phyloP scores from a whole-genome alignment of 495 filamentous ascomycete genomes.

The Aspergillus egyptiacus region DNA sequence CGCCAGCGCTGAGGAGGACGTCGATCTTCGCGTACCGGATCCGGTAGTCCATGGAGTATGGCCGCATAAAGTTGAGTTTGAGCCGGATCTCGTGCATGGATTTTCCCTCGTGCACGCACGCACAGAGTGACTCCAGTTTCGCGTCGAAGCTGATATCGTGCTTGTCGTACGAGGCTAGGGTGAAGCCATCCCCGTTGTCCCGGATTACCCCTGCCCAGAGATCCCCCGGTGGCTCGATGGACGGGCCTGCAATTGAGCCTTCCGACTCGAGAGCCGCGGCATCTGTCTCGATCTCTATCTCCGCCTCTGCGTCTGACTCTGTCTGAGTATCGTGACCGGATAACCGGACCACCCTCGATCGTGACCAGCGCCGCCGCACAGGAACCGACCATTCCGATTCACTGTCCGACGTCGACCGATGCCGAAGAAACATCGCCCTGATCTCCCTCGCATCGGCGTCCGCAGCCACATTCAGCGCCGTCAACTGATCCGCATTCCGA shows the following conservation, averaged over 20 bases:
- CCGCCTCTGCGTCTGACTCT: too few species aligned
- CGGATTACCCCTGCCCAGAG: conserved; percentile 3
- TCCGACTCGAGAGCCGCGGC: neutral
- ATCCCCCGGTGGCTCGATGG: too few species aligned
- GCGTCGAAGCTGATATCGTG: conserved; percentile 8
- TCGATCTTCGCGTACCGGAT: conserved; percentile 3
- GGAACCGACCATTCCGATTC: too few species aligned
- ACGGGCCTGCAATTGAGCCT: neutral
- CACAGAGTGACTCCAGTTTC: conserved; percentile 1
- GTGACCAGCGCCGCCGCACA: too few species aligned
- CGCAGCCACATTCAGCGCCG: neutral
- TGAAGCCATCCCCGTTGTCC: conserved; percentile 8
- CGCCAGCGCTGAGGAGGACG: neutral
- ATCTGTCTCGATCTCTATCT: neutral
- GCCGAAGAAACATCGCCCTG: neutral
- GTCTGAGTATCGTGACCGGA: too few species aligned
- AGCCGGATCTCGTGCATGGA: conserved; percentile 3
- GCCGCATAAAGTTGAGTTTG: conserved; percentile 8
- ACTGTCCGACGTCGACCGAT: too few species aligned
- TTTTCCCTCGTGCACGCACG: neutral
- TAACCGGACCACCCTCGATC: too few species aligned
- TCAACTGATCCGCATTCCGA: neutral
- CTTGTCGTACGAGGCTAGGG: neutral
- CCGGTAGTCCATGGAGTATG: conserved; percentile 3
- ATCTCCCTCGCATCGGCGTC: neutral